A percentile compares a stretch with the other conserved stretches of the same genome.
phyloP scores from a whole-genome alignment of 169 alveolate genomes.

The Plasmodium sp. region DNA sequence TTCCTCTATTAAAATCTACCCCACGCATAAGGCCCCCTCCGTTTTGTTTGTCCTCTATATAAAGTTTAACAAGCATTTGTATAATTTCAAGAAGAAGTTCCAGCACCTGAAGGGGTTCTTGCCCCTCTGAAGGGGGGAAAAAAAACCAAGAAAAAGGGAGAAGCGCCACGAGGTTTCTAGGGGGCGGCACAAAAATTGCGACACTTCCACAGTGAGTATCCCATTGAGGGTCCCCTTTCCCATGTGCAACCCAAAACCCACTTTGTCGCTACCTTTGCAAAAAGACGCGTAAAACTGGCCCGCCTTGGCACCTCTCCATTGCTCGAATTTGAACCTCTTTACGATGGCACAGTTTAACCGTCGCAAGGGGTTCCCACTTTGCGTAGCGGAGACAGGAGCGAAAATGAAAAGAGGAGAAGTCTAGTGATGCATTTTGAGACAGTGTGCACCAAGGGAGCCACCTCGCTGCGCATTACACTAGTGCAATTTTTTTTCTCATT shows the following conservation, averaged over 20 bases:
- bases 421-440: not conserved
- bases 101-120: not conserved
- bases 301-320: not conserved
- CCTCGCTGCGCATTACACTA: not conserved
- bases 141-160: not conserved
- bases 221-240: not conserved
- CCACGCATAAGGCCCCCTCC: slow-evolving; percentile 56
- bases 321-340: not conserved
- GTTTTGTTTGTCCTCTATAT: slow-evolving; percentile 36
- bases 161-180: not conserved
- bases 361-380: not conserved
- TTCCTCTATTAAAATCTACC: slow-evolving; percentile 55
- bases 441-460: not conserved
- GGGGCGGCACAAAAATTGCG: not conserved
- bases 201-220: not conserved
- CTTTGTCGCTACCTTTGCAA: not conserved
- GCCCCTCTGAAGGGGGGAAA: not conserved
- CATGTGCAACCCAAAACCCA: not conserved
- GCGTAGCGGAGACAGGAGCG: not conserved
- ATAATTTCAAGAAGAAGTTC: slow-evolving; percentile 23
- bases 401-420: not conserved
- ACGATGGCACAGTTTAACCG: not conserved
- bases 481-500: not conserved
- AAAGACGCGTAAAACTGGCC: not conserved
- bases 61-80: slow-evolving; percentile 14